Conservation (phyloP, 2,329 filamentous ascomycete genomes). For the Mycosphaerella arachidis region DNA sequence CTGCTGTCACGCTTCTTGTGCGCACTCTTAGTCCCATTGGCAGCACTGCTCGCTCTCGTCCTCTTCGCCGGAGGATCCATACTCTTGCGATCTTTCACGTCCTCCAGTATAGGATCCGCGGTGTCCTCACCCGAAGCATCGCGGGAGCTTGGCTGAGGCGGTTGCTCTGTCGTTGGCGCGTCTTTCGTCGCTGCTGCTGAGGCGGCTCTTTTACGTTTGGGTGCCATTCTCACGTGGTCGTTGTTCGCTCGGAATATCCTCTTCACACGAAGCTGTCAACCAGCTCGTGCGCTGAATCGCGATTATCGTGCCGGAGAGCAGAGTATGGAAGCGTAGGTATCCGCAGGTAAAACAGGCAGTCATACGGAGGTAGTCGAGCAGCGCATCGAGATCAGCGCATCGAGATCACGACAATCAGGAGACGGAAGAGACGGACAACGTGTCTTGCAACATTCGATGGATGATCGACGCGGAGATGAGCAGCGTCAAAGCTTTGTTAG, state of each 20-base stretch:
- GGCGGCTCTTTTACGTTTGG: constrained; percentile 76
- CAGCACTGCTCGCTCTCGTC: constrained; percentile 56
- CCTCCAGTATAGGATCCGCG: constrained; percentile 62
- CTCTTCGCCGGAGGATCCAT: constrained; percentile 67
- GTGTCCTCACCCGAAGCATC: constrained; percentile 81
- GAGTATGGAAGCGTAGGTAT: neutral
- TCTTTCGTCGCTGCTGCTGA: constrained; percentile 45
- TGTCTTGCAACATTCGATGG: neutral
- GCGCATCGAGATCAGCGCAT: neutral
- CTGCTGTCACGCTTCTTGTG: constrained; percentile 48
- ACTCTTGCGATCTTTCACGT: constrained; percentile 58
- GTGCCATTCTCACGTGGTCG: constrained; percentile 18
- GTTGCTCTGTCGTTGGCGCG: neutral
- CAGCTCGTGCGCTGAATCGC: too few relatives aligned
- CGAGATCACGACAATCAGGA: neutral
- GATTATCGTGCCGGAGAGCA: neutral
- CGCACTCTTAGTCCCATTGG: constrained; percentile 27
- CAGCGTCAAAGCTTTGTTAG: neutral
- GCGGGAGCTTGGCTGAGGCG: constrained; percentile 54
- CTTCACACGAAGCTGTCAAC: too few relatives aligned
- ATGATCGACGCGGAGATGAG: neutral
- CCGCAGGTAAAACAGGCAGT: neutral
- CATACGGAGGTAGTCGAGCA: neutral
- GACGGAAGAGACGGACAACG: too few relatives aligned
- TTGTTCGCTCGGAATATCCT: too few relatives aligned